These are phyloP conservation scores for Corylus avellana DNA, from an alignment of 306 rosid species.

Conservation along the genomic window DNA sequence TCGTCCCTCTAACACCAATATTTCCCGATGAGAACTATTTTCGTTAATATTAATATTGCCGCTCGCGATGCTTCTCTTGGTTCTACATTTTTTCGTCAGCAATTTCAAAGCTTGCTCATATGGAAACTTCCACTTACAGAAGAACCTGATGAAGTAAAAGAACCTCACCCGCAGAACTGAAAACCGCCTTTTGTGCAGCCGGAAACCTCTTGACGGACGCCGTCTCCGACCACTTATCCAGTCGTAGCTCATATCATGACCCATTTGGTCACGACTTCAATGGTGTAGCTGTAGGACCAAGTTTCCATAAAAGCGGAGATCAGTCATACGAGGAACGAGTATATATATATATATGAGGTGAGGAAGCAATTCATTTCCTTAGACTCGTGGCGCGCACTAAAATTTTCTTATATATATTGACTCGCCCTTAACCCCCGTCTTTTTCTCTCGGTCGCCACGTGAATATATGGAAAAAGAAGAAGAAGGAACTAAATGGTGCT, in stretches of 20 bases:
- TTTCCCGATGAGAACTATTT: background rate
- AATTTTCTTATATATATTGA: background rate
- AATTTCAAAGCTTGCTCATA: background rate
- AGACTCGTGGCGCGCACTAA: background rate
- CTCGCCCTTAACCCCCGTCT: background rate
- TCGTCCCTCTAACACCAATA: background rate
- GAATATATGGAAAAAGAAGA: no score
- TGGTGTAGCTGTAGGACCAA: background rate
- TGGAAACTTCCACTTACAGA: background rate
- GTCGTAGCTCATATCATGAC: background rate
- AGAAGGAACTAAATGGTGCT: no score
- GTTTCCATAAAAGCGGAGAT: background rate
- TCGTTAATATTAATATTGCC: background rate
- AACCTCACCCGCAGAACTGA: conserved; percentile 1
- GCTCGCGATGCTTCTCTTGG: background rate
- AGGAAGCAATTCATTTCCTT: background rate
- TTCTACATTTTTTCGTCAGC: background rate
- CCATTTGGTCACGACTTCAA: background rate
- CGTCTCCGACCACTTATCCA: background rate
- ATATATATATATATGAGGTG: background rate
- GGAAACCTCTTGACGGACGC: background rate
- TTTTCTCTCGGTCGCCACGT: no score
- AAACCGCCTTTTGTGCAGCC: background rate
- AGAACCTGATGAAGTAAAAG: background rate
- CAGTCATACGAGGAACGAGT: background rate